Evolutionary conservation across 2,329 filamentous ascomycete genomes (phyloP), one percentile per base, ranked within the genome.

Genomic region (Zymoseptoria tritici): DNA sequence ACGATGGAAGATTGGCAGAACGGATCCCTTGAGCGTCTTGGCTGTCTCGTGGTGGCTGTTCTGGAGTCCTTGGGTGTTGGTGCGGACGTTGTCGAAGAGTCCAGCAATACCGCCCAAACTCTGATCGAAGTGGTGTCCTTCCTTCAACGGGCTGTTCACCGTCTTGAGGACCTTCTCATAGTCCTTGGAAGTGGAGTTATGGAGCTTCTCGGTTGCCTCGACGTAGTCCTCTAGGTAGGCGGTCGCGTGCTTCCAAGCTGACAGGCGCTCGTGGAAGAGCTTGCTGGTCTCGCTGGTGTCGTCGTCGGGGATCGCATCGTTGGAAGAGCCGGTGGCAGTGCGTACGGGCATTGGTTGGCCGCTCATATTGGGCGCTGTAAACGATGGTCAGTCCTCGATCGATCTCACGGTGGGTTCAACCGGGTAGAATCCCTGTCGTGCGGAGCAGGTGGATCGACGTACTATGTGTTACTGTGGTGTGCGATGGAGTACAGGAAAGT

Each of bases 161-260:
- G 89, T 90, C 90, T 97, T 99, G 70, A 97, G 78, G 9, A 94
- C 87, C 77, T 90, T 93, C 79, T 97, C 92, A 71, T 96, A 96
- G 75, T 97, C 93, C 79, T 96, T 97, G 57, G 90, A 86, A 68
- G 96, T 88, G 9, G 84, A 82, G 72, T 86, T 88, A 72, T 97
- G 88, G 60, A 90, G 81, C 81, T 93, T 97, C 75, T 96, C 91
- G 3, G 91, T 90, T 6, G 89, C 86, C 29, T 79, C 80, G 70
- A 97, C 82, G 74, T 97, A 99, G 56, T 96, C 91, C 76, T 97
- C 91, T 54, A 99, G 82, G 72, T 96, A 93, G 59, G 82, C 90
- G 63, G 91, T 90, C 62, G 92, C 90, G 74, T 97, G 93, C 75
- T 97, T 97, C 91, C 91, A 99, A 53, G 94, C 94, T 70, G 90